Conservation (phyloP, 768 basidiomycete genomes). For the Mycena chlorophos region DNA sequence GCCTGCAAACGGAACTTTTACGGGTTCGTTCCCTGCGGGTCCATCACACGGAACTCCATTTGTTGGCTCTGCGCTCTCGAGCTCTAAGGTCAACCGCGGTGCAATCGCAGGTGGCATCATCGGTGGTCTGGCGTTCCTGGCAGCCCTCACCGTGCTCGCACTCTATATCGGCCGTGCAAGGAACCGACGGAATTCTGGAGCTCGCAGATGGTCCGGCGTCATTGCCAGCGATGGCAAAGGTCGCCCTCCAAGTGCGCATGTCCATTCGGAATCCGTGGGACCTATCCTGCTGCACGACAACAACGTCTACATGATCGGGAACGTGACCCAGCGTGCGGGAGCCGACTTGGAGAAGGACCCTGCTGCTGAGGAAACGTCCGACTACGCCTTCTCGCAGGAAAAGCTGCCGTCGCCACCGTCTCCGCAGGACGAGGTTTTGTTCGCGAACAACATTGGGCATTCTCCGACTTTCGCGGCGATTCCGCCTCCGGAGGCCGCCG, state of each 20-base stretch:
- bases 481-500: not conserved
- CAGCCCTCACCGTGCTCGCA: not conserved
- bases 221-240: not conserved
- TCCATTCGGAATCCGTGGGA: not conserved
- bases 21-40: not conserved
- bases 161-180: not conserved
- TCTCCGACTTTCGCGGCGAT: not conserved
- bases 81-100: not conserved
- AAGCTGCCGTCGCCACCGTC: not conserved
- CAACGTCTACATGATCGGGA: not conserved
- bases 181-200: not conserved
- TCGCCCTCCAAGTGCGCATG: not conserved
- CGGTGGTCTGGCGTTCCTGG: not conserved
- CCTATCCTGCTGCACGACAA: constrained; percentile 1
- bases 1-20: not conserved
- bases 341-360: not conserved
- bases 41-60: not conserved
- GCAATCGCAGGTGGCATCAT: not conserved
- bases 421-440: not conserved
- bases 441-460: not conserved
- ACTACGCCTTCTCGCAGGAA: not conserved
- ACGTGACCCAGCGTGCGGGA: not conserved
- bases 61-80: not conserved
- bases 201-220: not conserved
- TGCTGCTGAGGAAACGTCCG: not conserved